These are phyloP conservation scores for Triangularia setosa DNA, from an alignment of 2,329 filamentous ascomycete species.

Conservation along the genomic window DNA sequence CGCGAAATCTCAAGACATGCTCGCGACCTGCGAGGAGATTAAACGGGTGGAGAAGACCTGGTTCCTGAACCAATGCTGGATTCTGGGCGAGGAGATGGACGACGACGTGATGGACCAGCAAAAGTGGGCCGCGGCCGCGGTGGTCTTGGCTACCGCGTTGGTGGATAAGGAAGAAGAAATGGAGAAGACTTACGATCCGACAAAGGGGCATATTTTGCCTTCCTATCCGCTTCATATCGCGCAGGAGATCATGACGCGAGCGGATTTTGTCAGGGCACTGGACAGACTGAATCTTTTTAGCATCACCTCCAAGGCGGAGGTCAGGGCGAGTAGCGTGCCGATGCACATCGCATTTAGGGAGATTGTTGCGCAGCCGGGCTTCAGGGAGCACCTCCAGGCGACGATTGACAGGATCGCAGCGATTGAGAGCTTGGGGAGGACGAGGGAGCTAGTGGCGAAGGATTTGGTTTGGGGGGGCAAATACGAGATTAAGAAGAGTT, in stretches of 20 bases:
- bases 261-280: slow-evolving; percentile 89
- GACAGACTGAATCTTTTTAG: slow-evolving; percentile 95
- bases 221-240: slow-evolving; percentile 77
- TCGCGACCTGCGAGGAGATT: slow-evolving; percentile 66
- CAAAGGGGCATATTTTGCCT: slow-evolving; percentile 71
- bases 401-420: slow-evolving; percentile 83
- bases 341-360: slow-evolving; percentile 92
- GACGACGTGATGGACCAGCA: slow-evolving; percentile 68
- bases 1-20: slow-evolving; percentile 80
- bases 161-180: slow-evolving; percentile 73
- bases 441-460: slow-evolving; percentile 93
- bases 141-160: slow-evolving; percentile 86
- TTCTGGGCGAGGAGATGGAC: slow-evolving; percentile 66
- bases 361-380: slow-evolving; percentile 73
- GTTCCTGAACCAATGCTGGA: slow-evolving; percentile 74
- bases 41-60: slow-evolving; percentile 68
- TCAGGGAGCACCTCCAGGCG: slow-evolving; percentile 75
- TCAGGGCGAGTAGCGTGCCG: slow-evolving; percentile 88
- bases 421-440: slow-evolving; percentile 89
- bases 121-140: slow-evolving; percentile 89
- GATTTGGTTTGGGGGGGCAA: slow-evolving; percentile 82
- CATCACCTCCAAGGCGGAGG: slow-evolving; percentile 81
- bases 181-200: slow-evolving; percentile 62
- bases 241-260: slow-evolving; percentile 89
- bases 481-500: slow-evolving; percentile 56